These are phyloP conservation scores for Pseudoperonospora humuli DNA, from an alignment of 352 stramenopile species.

Conservation along the genomic window DNA sequence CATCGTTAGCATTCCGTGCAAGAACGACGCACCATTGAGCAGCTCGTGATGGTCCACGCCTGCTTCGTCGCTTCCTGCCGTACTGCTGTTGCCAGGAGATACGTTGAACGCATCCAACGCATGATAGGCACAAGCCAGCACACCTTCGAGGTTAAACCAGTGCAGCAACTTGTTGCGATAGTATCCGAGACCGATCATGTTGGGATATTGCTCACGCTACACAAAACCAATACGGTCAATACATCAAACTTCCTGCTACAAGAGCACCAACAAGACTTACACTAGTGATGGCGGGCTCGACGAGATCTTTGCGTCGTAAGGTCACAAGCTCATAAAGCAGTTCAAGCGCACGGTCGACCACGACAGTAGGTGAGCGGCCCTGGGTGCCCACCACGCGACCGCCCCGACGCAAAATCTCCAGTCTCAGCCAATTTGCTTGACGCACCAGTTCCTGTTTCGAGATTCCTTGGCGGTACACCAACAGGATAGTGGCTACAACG, in stretches of 20 bases:
- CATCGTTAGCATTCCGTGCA: constrained; percentile 71
- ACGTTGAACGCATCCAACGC: constrained; percentile 44
- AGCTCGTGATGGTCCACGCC: constrained; percentile 44
- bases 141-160: constrained; percentile 77
- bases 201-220: constrained; percentile 71
- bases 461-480: constrained; percentile 77
- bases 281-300: constrained; percentile 69
- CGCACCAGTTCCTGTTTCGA: constrained; percentile 56
- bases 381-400: constrained; percentile 66
- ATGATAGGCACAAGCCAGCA: constrained; percentile 71
- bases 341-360: constrained; percentile 57
- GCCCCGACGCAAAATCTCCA: constrained; percentile 60
- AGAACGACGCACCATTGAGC: constrained; percentile 53
- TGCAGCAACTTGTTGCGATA: constrained; percentile 86
- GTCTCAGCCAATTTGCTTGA: constrained; percentile 67
- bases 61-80: constrained; percentile 7
- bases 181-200: constrained; percentile 83
- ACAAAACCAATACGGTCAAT: constrained; percentile 11
- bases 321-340: constrained; percentile 63
- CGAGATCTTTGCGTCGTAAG: constrained; percentile 63
- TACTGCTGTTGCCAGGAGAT: constrained; percentile 8
- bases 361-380: constrained; percentile 51
- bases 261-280: constrained; percentile 23
- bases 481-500: constrained; percentile 60
- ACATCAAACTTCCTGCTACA: background rate